Base-by-base conservation (phyloP, 75 land plant genomes). In the Cryptomeria japonica region DNA sequence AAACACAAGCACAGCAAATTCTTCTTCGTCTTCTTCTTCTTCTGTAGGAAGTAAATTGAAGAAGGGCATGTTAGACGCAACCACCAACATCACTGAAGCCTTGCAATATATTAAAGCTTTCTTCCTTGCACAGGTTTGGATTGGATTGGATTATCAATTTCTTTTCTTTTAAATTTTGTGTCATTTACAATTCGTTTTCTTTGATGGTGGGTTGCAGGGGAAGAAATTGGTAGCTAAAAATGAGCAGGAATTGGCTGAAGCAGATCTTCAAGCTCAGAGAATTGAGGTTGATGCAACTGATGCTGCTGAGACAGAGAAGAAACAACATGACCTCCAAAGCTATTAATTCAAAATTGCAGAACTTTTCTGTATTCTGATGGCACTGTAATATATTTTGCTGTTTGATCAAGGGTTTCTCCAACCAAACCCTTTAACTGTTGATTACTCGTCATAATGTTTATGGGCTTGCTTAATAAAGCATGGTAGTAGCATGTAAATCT, bases 171-270 rank as follows among this genome's bases (percentile, higher is more conserved):
- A 25, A 72, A 9, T 72, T 11, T 2, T 8, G 3, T 34, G 16
- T 75, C 25, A 15, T 41, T 49, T 80, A 2, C 7, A 39, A 19
- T 41, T 80, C 22, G 25, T 76, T 76, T 7, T 34, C 11, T 80
- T 80, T 3, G 41, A 80, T 51, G 55, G 14, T 22, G 80, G 41
- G 22, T 80, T 80, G 79, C 55, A 90, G 91, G 88, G 77, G 34
- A 90, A 89, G 93, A 92, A 90, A 76, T 3, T 82, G 77, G 87
- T 25, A 28, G 93, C 93, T 0, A 90, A 78, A 68, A 87, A 18
- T 44, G 93, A 92, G 91, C 37, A 87, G 87, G 93, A 92, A 78
- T 87, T 90, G 34, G 87, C 72, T 0, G 91, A 85, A 78, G 93
- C 93, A 32, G 90, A 90, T 80, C 75, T 90, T 2, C 46, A 41